Conservation (phyloP, 306 rosid genomes). For the Rosa rugosa region DNA sequence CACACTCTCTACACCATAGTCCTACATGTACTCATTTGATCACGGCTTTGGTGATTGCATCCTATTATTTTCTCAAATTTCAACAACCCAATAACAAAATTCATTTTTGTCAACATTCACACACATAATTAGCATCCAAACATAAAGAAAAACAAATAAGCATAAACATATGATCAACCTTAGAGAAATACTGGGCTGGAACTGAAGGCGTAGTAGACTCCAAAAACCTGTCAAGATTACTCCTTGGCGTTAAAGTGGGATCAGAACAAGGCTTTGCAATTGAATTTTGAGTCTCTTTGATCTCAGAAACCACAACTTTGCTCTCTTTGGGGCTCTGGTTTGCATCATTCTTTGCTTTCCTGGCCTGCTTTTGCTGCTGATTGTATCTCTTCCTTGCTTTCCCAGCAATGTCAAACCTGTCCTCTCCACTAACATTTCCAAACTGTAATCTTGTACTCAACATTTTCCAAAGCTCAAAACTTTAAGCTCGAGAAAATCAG, state of each 20-base stretch:
- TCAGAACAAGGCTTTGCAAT: conserved; percentile 32
- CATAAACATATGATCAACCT: conserved; percentile 50
- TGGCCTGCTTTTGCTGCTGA: conserved; percentile 55
- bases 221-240: conserved; percentile 69
- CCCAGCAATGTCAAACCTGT: conserved; percentile 63
- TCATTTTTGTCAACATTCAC: background rate
- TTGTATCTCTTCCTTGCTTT: conserved; percentile 59
- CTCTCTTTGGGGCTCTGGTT: conserved; percentile 41
- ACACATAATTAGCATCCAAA: background rate
- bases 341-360: conserved; percentile 50
- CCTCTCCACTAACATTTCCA: conserved; percentile 57
- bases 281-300: conserved; percentile 30
- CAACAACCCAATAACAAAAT: conserved; percentile 15
- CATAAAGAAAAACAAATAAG: background rate
- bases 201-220: conserved; percentile 68
- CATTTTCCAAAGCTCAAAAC: conserved; percentile 47
- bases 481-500: background rate
- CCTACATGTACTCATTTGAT: background rate
- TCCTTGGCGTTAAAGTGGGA: conserved; percentile 29
- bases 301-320: conserved; percentile 36
- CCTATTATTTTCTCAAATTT: conserved; percentile 5
- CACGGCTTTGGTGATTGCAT: background rate
- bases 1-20: background rate
- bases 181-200: conserved; percentile 70
- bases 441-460: conserved; percentile 55